A percentile compares a stretch with the other conserved stretches of the same genome.
Evolutionary conservation across 2,329 filamentous ascomycete genomes (phyloP).

Genomic region (Domatiomyces catenatus): DNA sequence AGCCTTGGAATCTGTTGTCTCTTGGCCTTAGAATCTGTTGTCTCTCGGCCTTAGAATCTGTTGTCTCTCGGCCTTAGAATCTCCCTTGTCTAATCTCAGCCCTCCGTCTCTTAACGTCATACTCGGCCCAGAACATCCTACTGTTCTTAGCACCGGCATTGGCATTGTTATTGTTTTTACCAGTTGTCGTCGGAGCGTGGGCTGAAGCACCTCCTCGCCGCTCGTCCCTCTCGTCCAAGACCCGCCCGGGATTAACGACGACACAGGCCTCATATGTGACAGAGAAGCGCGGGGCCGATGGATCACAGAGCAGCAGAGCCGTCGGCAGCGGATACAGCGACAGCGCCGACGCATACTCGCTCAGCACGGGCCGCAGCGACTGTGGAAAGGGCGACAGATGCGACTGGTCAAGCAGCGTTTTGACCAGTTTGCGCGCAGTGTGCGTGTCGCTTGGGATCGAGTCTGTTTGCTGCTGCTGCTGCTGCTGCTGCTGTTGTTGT

Average conservation of each 20-base stretch:
- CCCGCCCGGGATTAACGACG: constrained; percentile 76
- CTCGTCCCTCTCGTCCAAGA: constrained; percentile 34
- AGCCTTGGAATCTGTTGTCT: no score
- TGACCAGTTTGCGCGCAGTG: constrained; percentile 63
- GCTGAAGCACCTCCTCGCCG: constrained; percentile 43
- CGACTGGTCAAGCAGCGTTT: constrained; percentile 81
- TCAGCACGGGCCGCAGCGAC: constrained; percentile 65
- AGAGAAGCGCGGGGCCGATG: constrained; percentile 65
- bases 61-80: constrained; percentile 27
- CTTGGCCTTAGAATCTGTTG: no score
- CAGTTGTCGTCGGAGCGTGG: neutral
- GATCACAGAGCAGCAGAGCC: constrained; percentile 66
- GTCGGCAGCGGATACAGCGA: constrained; percentile 81
- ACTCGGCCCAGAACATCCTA: constrained; percentile 57
- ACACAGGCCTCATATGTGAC: constrained; percentile 90
- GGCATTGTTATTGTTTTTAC: neutral
- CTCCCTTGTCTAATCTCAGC: constrained; percentile 50
- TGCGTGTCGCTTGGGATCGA: constrained; percentile 23
- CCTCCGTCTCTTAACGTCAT: constrained; percentile 48
- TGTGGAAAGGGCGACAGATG: constrained; percentile 76
- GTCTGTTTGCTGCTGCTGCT: constrained; percentile 26
- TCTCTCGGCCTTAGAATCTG: no score
- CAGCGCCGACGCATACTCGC: constrained; percentile 66
- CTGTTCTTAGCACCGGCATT: neutral
- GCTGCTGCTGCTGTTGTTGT: constrained; percentile 19